Evolutionary conservation across 768 basidiomycete genomes (phyloP), one percentile per base, ranked within the genome.

Genomic region (Leccinum subgranulosum): DNA sequence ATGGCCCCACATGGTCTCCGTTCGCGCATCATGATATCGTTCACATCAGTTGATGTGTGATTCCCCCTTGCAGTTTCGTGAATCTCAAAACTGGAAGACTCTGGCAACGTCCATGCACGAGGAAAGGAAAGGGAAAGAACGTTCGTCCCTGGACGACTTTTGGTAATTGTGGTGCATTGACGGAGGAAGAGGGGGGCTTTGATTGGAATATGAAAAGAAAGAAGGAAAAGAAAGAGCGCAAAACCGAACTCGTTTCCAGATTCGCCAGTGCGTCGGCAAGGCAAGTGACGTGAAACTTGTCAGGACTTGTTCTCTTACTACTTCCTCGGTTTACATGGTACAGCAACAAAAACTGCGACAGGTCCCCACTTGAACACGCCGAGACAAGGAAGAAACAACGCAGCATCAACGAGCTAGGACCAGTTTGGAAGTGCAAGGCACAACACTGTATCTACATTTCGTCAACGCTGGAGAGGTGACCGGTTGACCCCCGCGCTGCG

Each of bases 261-360:
- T 34, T 56, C 45, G 31, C 49, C 29, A 29, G 48, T 6, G 39
- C 51, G 33, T 64, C 54, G 62, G 62, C 58, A 64, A 49, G 62
- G 62, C 58, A 63, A 49, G 12, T 23, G 43, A 45, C 19, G n/a
- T 59, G 64, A 66, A 66, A 65, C 65, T 51, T 53, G 64, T 64
- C 56, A 48, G 64, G 51, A 52, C 34, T 34, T 34, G 39, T 17
- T 41, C n/a, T 41, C 39, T 41, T 10, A n/a, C 39, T 39, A 12
- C 31, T 33, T 33, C 39, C 39, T 41, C 39, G n/a, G 39, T 41
- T 41, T 19, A 41, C 39, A 2, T 19, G 2, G n/a, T 19, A 15
- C 48, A 49, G 51, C 50, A 41, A 21, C 41, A 31, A 60, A 53
- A n/a, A 43, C 55, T 39, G 47, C 46, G 12, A 34, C 56, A 55